These are phyloP conservation scores for Xylariaceae sp. DNA, from an alignment of 2,329 filamentous ascomycete species.

Conservation along the genomic window DNA sequence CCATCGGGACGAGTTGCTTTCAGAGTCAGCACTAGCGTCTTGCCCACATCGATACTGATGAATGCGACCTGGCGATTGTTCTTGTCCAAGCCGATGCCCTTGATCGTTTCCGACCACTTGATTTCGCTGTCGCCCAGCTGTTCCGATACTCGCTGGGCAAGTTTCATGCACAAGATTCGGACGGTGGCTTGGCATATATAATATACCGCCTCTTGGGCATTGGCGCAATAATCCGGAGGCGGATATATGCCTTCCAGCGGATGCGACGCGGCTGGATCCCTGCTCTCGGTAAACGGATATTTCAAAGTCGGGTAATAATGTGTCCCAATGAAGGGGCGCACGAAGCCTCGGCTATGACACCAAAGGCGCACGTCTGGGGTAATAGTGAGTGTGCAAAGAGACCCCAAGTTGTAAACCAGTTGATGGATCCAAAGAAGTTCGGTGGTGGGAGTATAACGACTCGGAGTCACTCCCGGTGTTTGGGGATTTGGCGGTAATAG, in stretches of 20 bases:
- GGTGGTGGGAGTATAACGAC: slow-evolving; percentile 37
- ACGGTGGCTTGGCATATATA: slow-evolving; percentile 43
- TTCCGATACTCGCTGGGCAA: slow-evolving; percentile 15
- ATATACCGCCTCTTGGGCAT: slow-evolving; percentile 39
- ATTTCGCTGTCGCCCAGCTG: slow-evolving; percentile 22
- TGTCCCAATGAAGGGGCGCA: slow-evolving; percentile 20
- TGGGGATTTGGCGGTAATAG: slow-evolving; percentile 33
- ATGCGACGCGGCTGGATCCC: slow-evolving; percentile 21
- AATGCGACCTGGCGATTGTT: slow-evolving; percentile 18
- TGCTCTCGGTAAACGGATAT: slow-evolving; percentile 27
- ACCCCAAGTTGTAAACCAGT: slow-evolving; percentile 39
- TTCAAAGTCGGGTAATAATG: slow-evolving; percentile 28
- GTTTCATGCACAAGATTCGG: slow-evolving; percentile 26
- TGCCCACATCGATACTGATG: slow-evolving; percentile 33
- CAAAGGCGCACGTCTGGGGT: slow-evolving; percentile 35
- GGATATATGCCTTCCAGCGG: slow-evolving; percentile 38
- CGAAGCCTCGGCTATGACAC: slow-evolving; percentile 16
- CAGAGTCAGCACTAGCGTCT: slow-evolving; percentile 36
- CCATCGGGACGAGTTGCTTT: slow-evolving; percentile 18
- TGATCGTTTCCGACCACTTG: slow-evolving; percentile 22
- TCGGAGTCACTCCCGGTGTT: slow-evolving; percentile 22
- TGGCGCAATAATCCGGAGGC: slow-evolving; percentile 43
- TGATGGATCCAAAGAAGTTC: slow-evolving; percentile 41
- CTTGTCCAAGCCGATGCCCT: slow-evolving; percentile 23
- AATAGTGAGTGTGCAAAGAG: slow-evolving; percentile 42